Percentiles rank a stretch among this genome's conserved stretches.
These are phyloP conservation scores for Pyricularia pennisetigena DNA, from an alignment of 2,329 filamentous ascomycete species.

Conservation along the genomic window DNA sequence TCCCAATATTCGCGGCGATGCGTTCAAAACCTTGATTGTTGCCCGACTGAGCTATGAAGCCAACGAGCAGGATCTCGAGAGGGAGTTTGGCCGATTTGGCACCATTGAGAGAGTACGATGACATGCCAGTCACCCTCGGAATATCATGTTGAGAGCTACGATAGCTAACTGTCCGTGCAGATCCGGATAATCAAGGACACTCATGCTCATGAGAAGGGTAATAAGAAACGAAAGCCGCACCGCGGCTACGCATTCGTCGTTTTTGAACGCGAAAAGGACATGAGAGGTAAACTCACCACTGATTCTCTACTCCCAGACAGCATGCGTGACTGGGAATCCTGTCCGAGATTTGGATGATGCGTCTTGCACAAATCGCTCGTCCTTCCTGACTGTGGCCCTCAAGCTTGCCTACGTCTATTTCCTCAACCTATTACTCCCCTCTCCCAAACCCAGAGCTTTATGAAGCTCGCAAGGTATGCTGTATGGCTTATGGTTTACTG, in stretches of 20 bases:
- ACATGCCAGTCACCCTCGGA: not conserved
- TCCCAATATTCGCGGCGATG: conserved; percentile 81
- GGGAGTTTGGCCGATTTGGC: conserved; percentile 88
- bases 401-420: conserved; percentile 32
- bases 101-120: conserved; percentile 76
- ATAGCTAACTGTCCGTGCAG: conserved; percentile 28
- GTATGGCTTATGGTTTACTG: conserved; percentile 49
- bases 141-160: not conserved
- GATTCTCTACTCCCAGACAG: conserved; percentile 20
- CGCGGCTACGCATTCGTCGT: conserved; percentile 94
- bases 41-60: conserved; percentile 83
- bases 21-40: conserved; percentile 91
- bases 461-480: conserved; percentile 18
- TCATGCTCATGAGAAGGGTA: conserved; percentile 56
- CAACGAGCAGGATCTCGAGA: conserved; percentile 80
- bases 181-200: conserved; percentile 82
- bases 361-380: not conserved
- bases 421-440: conserved; percentile 16
- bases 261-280: conserved; percentile 94
- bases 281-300: conserved; percentile 76
- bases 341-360: not conserved
- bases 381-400: conserved; percentile 29
- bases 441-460: conserved; percentile 13
- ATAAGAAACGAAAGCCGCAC: conserved; percentile 73
- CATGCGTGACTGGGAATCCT: conserved; percentile 3